Evolutionary conservation across 2,329 filamentous ascomycete species (phyloP).

Genomic region (Calonectria hongkongensis): DNA sequence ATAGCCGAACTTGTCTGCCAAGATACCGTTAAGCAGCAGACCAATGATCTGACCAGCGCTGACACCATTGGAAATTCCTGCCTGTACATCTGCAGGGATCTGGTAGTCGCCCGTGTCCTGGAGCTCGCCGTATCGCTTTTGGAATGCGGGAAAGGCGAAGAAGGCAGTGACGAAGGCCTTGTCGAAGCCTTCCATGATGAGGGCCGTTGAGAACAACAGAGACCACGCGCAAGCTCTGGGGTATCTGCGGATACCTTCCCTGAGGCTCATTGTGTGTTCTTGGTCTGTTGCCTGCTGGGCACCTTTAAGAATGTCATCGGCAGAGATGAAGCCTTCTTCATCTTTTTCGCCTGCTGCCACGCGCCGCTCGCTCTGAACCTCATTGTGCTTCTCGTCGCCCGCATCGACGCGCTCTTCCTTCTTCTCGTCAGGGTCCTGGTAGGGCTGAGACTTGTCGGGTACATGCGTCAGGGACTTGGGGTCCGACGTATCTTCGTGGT

Average conservation of each 20-base stretch:
- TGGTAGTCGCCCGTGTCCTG: conserved; percentile 62
- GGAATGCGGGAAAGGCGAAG: conserved; percentile 61
- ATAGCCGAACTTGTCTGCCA: conserved; percentile 67
- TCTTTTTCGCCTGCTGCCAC: conserved; percentile 27
- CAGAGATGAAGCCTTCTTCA: conserved; percentile 37
- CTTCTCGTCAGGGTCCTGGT: background rate
- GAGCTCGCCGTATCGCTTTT: conserved; percentile 60
- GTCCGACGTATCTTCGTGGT: conserved; percentile 44
- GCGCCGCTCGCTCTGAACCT: background rate
- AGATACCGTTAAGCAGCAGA: conserved; percentile 67
- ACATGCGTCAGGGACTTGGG: conserved; percentile 29
- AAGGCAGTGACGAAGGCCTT: conserved; percentile 62
- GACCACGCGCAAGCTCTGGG: conserved; percentile 61
- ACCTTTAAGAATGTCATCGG: conserved; percentile 43
- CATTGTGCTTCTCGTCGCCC: background rate
- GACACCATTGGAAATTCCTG: conserved; percentile 67
- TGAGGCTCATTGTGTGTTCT: conserved; percentile 58
- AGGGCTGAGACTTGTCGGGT: conserved; percentile 13
- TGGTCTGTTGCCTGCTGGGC: conserved; percentile 44
- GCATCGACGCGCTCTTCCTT: background rate
- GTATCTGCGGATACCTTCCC: conserved; percentile 62
- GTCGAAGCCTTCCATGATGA: conserved; percentile 65
- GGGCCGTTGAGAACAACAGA: conserved; percentile 60
- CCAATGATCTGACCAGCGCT: conserved; percentile 69
- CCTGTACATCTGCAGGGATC: conserved; percentile 69